phyloP scores from a whole-genome alignment of 2,329 filamentous ascomycete species.

The Pseudogymnoascus sp. region DNA sequence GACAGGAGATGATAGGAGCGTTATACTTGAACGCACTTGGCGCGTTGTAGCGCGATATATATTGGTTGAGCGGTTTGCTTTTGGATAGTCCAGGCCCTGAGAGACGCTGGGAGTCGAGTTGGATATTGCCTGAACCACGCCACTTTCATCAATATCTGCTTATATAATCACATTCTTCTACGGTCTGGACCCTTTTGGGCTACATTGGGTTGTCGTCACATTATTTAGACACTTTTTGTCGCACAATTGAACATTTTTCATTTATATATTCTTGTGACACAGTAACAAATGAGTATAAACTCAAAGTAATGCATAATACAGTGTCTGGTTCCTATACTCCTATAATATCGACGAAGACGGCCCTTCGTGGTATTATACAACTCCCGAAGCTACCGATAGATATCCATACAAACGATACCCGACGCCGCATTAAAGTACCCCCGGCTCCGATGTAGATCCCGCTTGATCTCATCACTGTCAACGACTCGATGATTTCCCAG shows the following conservation, averaged over 20 bases:
- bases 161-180: neutral
- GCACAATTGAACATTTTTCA: neutral
- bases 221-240: neutral
- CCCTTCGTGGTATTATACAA: neutral
- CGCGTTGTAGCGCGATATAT: neutral
- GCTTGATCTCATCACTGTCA: slow-evolving; percentile 1
- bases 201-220: neutral
- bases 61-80: neutral
- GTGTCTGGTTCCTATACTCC: too few relatives aligned
- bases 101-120: neutral
- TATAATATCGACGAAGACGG: neutral
- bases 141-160: neutral
- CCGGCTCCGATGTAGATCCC: neutral
- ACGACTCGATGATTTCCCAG: neutral
- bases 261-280: neutral
- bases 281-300: neutral
- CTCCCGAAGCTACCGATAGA: too few relatives aligned
- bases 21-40: slow-evolving; percentile 1
- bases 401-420: neutral
- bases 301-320: neutral
- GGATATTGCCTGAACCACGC: neutral
- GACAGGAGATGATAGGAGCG: neutral
- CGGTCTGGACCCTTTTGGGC: neutral
- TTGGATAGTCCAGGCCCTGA: neutral
- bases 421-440: neutral